Percentiles rank a stretch among this genome's conserved stretches.
Evolutionary conservation across 2,329 filamentous ascomycete genomes (phyloP).

Genomic region (Colletotrichum tabaci): DNA sequence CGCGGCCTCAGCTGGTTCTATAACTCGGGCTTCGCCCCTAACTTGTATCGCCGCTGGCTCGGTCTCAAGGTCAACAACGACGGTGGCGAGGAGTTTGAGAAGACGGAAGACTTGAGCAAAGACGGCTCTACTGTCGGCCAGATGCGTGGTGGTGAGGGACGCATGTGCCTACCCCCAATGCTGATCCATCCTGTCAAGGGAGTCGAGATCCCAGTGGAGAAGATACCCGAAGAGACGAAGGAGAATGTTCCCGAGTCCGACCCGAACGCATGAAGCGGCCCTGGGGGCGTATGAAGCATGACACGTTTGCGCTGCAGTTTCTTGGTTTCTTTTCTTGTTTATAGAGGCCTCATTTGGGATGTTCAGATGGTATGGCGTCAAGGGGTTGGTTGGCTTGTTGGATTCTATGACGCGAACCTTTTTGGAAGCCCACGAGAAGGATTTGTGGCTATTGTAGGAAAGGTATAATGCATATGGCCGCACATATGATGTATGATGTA

Average conservation of each 20-base stretch:
- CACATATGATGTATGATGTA: constrained; percentile 41
- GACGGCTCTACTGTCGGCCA: constrained; percentile 63
- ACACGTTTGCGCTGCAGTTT: constrained; percentile 24
- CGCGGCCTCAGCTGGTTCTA: constrained; percentile 93
- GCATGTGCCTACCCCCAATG: constrained; percentile 94
- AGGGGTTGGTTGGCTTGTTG: constrained; percentile 36
- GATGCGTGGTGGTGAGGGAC: constrained; percentile 80
- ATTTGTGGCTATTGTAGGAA: constrained; percentile 37
- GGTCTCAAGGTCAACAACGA: constrained; percentile 85
- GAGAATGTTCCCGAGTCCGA: constrained; percentile 64
- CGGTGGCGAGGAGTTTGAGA: constrained; percentile 83
- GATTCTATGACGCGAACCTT: constrained; percentile 20
- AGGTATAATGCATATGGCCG: constrained; percentile 36
- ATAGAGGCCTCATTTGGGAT: constrained; percentile 26
- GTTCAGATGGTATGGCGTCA: constrained; percentile 40
- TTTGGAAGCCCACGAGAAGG: constrained; percentile 17
- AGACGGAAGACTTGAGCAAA: constrained; percentile 67
- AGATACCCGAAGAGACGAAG: constrained; percentile 63
- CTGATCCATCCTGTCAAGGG: constrained; percentile 90
- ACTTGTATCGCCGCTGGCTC: constrained; percentile 88
- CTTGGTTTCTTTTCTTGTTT: constrained; percentile 20
- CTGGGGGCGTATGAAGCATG: constrained; percentile 28
- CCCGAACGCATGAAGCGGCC: constrained; percentile 56
- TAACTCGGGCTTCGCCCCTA: constrained; percentile 84
- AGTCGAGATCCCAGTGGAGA: constrained; percentile 76